Evolutionary conservation across 2,329 filamentous ascomycete species (phyloP), one percentile per base, ranked within the genome.

Genomic region (Trichoderma sp.): DNA sequence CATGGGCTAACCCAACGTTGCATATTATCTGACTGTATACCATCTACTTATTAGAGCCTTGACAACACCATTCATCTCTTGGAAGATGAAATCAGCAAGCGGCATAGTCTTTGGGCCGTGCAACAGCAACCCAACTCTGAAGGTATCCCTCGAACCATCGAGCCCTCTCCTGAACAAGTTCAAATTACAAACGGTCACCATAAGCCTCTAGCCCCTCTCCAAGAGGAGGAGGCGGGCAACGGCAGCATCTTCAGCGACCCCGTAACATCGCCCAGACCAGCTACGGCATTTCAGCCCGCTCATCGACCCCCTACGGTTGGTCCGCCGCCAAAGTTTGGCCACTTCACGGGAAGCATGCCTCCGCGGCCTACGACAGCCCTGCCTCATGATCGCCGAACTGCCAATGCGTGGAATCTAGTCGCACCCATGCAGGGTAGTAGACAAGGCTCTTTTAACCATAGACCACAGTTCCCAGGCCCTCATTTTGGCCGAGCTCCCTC

Each of bases 51-150:
- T 5, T 40, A 80, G 79, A 72, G 74, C 14, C 74, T 81, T n/a
- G 76, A 79, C 35, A 73, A 74, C 10, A 77, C 74, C 1, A 77
- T 79, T 69, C 73, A 76, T 56, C 74, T 79, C 33, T 73, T 81
- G 6, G 77, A 81, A 70, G 77, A 77, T 31, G 79, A 81, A 65
- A 74, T 79, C 70, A 80, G 79, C 70, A 77, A 76, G 55, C 75
- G 78, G 5, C 79, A 76, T 58, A 75, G 77, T 6, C 75, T 80
- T 58, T 80, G 79, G 79, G 71, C 78, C 69, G 77, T 77, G 73
- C 79, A 78, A 69, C 77, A 79, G 68, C 77, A 79, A 63, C 71
- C 78, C 1, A 76, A 76, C 62, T 74, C 78, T 29, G 71, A 76
- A 27, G 75, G 74, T 1, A 73, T 80, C 35, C 74, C 75, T 8